phyloP scores from a whole-genome alignment of 257 asterid genomes.

The Osmanthus fragrans region DNA sequence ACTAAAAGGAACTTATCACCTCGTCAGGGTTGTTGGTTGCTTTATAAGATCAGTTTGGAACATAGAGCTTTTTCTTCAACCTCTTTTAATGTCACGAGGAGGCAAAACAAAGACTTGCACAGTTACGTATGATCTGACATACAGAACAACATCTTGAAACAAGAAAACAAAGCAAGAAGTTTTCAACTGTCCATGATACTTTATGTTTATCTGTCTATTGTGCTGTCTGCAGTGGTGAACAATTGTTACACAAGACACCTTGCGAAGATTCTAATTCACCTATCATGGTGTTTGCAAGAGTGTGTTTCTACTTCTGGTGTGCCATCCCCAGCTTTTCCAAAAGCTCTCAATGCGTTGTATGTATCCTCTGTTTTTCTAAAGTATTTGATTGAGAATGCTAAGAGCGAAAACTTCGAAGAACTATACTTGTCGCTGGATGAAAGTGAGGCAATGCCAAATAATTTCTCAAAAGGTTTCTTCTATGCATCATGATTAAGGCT shows the following conservation, averaged over 20 bases:
- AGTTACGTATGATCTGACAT: neutral
- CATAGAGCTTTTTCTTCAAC: neutral
- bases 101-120: neutral
- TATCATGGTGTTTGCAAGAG: constrained; percentile 87
- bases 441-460: constrained; percentile 59
- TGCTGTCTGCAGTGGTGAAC: constrained; percentile 66
- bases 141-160: neutral
- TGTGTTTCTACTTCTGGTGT: constrained; percentile 65
- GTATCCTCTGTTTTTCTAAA: constrained; percentile 87
- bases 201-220: constrained; percentile 2
- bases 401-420: constrained; percentile 73
- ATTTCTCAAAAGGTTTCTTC: constrained; percentile 62
- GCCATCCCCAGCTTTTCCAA: constrained; percentile 54
- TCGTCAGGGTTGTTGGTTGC: neutral
- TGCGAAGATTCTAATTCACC: constrained; percentile 79
- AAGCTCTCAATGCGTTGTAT: constrained; percentile 80
- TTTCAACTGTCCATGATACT: neutral
- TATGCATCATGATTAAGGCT: constrained; percentile 6
- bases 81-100: neutral
- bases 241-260: constrained; percentile 87
- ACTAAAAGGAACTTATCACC: neutral
- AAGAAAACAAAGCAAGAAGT: neutral
- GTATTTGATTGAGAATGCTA: constrained; percentile 73
- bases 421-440: constrained; percentile 67
- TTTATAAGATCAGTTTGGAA: neutral